phyloP scores from a whole-genome alignment of 2,329 filamentous ascomycete genomes.

The Blastomyces emzantsi region DNA sequence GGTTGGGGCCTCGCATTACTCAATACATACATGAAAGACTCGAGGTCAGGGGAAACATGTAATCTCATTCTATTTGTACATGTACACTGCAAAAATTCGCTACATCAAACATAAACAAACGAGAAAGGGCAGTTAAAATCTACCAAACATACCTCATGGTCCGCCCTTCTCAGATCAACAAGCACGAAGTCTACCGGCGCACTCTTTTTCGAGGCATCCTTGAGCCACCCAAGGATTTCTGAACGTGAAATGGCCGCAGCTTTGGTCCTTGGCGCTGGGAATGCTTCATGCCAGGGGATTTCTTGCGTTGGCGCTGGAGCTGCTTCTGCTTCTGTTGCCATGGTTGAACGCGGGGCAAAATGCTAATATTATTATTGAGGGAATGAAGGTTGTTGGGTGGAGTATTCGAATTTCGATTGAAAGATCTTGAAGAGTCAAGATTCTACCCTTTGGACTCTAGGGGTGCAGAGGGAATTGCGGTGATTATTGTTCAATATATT shows the following conservation, averaged over 20 bases:
- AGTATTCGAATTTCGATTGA: neutral
- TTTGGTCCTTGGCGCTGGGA: constrained; percentile 28
- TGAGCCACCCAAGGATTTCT: constrained; percentile 32
- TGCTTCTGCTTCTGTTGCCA: neutral
- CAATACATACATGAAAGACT: neutral
- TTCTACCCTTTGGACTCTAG: neutral
- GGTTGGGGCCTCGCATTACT: neutral
- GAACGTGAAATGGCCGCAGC: constrained; percentile 25
- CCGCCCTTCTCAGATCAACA: constrained; percentile 40
- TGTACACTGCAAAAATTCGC: neutral
- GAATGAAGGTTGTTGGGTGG: neutral
- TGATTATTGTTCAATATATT: neutral
- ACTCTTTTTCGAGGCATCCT: constrained; percentile 22
- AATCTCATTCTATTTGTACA: neutral
- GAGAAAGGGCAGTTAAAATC: neutral
- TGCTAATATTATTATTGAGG: no score
- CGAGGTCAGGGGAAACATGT: neutral
- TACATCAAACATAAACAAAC: neutral
- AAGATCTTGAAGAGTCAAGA: no score
- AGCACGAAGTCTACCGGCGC: constrained; percentile 29
- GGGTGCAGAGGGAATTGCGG: neutral
- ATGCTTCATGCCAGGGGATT: constrained; percentile 35
- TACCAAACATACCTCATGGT: constrained; percentile 35
- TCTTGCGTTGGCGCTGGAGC: constrained; percentile 9
- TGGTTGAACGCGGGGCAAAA: neutral